Conservation (phyloP, 805 yeast genomes). For the Suhomyces sp. region DNA sequence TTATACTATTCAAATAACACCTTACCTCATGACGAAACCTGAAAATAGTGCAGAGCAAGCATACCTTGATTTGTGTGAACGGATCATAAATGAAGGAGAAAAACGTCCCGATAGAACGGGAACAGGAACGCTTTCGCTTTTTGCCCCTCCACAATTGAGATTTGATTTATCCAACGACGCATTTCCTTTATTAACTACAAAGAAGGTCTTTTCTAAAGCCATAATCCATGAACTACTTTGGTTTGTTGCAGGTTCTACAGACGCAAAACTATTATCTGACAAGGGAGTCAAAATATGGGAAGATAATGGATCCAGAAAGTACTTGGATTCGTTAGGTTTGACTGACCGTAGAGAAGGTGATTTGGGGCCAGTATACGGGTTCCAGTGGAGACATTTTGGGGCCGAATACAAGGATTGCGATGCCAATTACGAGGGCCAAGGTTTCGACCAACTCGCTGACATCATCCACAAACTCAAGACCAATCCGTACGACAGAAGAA, state of each 20-base stretch:
- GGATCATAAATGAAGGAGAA: constrained; percentile 82
- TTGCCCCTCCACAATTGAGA: constrained; percentile 95
- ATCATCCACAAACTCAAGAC: constrained; percentile 76
- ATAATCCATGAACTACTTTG: constrained; percentile 87
- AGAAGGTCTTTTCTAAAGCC: constrained; percentile 85
- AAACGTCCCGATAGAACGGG: constrained; percentile 95
- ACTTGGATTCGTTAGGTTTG: constrained; percentile 78
- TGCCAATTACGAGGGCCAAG: constrained; percentile 81
- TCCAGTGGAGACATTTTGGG: constrained; percentile 99
- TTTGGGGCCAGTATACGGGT: constrained; percentile 97
- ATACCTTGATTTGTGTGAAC: constrained; percentile 75
- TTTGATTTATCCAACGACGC: constrained; percentile 68
- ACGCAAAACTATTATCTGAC: constrained; percentile 72
- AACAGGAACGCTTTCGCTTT: constrained; percentile 86
- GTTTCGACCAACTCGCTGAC: constrained; percentile 84
- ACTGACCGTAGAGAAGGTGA: constrained; percentile 85
- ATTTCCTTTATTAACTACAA: constrained; percentile 90
- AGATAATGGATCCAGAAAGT: constrained; percentile 95
- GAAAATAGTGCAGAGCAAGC: constrained; percentile 69
- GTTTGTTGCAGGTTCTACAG: constrained; percentile 90
- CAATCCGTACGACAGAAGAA: constrained; percentile 92
- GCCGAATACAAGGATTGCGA: constrained; percentile 88
- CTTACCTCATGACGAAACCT: constrained; percentile 7
- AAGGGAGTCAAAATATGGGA: constrained; percentile 98
- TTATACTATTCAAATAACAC: background rate